phyloP scores from a whole-genome alignment of 2,329 filamentous ascomycete genomes.

The Fusarium camptoceras region DNA sequence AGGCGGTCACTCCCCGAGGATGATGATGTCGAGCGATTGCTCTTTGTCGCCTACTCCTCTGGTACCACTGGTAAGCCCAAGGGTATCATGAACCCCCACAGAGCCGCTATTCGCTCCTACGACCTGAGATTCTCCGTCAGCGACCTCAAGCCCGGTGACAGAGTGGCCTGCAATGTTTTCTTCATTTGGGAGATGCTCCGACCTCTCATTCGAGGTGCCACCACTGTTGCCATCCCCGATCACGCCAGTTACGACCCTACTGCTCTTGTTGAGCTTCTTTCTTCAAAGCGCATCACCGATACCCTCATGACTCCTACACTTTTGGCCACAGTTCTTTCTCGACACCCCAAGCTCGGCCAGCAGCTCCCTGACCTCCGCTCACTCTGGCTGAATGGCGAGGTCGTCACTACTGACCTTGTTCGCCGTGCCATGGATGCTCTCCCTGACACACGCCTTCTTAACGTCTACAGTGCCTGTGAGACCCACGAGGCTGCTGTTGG shows the following conservation, averaged over 20 bases:
- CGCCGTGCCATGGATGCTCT: slow-evolving; percentile 75
- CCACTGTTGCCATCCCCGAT: slow-evolving; percentile 80
- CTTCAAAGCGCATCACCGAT: slow-evolving; percentile 75
- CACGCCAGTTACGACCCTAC: slow-evolving; percentile 82
- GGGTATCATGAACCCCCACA: slow-evolving; percentile 83
- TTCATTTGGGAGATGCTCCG: slow-evolving; percentile 88
- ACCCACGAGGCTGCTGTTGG: slow-evolving; percentile 84
- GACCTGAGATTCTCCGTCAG: slow-evolving; percentile 76
- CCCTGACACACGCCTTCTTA: slow-evolving; percentile 76
- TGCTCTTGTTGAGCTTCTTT: slow-evolving; percentile 77
- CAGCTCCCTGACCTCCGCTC: slow-evolving; percentile 75
- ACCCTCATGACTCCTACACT: slow-evolving; percentile 87
- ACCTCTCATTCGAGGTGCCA: slow-evolving; percentile 79
- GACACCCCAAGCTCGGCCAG: slow-evolving; percentile 73
- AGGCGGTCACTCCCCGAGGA: slow-evolving; percentile 67
- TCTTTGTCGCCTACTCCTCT: slow-evolving; percentile 85
- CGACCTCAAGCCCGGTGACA: slow-evolving; percentile 76
- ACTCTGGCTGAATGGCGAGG: slow-evolving; percentile 85
- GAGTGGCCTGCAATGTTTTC: slow-evolving; percentile 89
- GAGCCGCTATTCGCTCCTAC: slow-evolving; percentile 79
- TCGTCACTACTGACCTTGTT: slow-evolving; percentile 82
- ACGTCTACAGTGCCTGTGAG: slow-evolving; percentile 86
- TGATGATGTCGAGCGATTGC: slow-evolving; percentile 77
- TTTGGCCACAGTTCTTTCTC: slow-evolving; percentile 77
- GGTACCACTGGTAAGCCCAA: slow-evolving; percentile 84